Percentiles rank a stretch among this genome's conserved stretches.
phyloP scores from a whole-genome alignment of 352 stramenopile species.

The Globisporangium echinulatum region DNA sequence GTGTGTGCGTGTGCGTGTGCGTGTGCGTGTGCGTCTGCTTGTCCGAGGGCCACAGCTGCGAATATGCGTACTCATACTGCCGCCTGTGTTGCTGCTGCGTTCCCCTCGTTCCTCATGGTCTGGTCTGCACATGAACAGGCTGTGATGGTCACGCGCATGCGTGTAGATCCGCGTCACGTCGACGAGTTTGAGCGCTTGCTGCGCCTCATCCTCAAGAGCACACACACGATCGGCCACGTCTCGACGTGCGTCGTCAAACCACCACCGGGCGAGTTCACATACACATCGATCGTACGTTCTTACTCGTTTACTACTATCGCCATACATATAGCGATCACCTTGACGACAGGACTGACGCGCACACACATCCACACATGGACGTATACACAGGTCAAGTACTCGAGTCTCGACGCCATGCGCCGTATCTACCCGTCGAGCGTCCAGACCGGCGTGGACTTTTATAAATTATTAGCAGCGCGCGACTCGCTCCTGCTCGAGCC shows the following conservation, averaged over 20 bases:
- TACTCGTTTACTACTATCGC: background rate
- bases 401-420: constrained; percentile 57
- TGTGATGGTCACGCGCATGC: constrained; percentile 81
- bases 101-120: background rate
- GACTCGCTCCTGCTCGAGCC: constrained; percentile 74
- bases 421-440: constrained; percentile 68
- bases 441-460: constrained; percentile 65
- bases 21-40: background rate
- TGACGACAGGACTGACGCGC: background rate
- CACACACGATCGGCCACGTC: constrained; percentile 70
- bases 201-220: constrained; percentile 77
- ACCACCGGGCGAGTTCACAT: constrained; percentile 63
- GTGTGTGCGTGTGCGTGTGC: constrained; percentile 16
- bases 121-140: constrained; percentile 22
- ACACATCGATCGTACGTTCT: constrained; percentile 72
- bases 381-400: constrained; percentile 63
- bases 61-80: too few species aligned
- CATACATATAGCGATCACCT: too few species aligned
- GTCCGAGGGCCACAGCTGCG: background rate
- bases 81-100: too few species aligned
- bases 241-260: constrained; percentile 79
- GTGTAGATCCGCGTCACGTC: constrained; percentile 60
- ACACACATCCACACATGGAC: background rate
- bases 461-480: constrained; percentile 67
- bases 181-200: constrained; percentile 76